Evolutionary conservation across 768 basidiomycete species (phyloP).

Genomic region (Podaxis sp.): DNA sequence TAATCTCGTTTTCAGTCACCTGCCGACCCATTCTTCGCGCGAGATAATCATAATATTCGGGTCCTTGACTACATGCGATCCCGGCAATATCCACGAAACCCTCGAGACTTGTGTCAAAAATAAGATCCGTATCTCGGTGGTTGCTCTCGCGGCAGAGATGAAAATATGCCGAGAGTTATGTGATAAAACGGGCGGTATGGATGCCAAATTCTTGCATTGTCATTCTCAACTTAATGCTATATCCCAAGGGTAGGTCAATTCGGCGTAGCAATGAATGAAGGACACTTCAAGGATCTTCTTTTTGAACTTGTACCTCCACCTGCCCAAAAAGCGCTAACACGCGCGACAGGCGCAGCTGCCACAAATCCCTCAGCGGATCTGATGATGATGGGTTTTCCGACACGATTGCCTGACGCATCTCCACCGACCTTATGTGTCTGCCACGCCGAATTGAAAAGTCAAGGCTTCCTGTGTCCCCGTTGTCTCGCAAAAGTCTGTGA

Average conservation of each 20-base stretch:
- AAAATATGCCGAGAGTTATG: constrained; percentile 93
- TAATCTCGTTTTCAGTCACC: constrained; percentile 56
- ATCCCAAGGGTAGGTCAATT: constrained; percentile 60
- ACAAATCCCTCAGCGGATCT: constrained; percentile 78
- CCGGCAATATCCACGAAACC: constrained; percentile 93
- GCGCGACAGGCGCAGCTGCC: constrained; percentile 38
- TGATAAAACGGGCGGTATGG: constrained; percentile 87
- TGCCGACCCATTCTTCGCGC: constrained; percentile 96
- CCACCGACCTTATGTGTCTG: constrained; percentile 88
- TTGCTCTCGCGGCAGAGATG: constrained; percentile 96
- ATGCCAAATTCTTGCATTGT: background rate
- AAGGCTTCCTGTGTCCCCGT: constrained; percentile 93
- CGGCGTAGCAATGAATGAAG: constrained; percentile 97
- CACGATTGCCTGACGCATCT: constrained; percentile 80
- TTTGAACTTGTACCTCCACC: constrained; percentile 97
- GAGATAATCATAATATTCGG: constrained; percentile 95
- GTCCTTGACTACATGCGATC: constrained; percentile 94
- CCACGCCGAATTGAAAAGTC: constrained; percentile 88
- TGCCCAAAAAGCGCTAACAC: constrained; percentile 62
- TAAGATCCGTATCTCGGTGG: constrained; percentile 88
- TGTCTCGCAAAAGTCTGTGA: constrained; percentile 95
- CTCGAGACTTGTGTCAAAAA: constrained; percentile 80
- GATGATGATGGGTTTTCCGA: constrained; percentile 99
- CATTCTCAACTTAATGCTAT: constrained; percentile 8
- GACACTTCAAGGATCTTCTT: constrained; percentile 92